Evolutionary conservation across 352 stramenopile genomes (phyloP).

Genomic region (Phytopythium boreale): DNA sequence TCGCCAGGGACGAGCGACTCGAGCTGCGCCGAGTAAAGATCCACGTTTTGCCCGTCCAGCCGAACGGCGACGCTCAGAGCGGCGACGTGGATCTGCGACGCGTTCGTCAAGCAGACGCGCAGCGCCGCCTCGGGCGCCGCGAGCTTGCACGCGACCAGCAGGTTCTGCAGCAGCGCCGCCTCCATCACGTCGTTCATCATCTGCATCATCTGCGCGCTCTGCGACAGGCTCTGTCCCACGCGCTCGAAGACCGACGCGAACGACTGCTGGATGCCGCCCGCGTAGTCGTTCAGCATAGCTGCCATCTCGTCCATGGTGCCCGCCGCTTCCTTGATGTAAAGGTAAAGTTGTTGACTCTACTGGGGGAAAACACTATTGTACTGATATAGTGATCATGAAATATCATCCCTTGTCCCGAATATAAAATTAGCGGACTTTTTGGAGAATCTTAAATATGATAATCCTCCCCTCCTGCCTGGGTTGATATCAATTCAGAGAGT

Average conservation of each 20-base stretch:
- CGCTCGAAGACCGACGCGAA: slow-evolving; percentile 69
- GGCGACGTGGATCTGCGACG: slow-evolving; percentile 51
- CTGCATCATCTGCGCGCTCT: slow-evolving; percentile 70
- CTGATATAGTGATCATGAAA: no score
- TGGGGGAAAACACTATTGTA: no score
- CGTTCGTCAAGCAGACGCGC: slow-evolving; percentile 40
- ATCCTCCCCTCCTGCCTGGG: background rate
- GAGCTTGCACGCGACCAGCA: slow-evolving; percentile 30
- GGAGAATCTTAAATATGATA: background rate
- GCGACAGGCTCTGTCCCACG: slow-evolving; percentile 58
- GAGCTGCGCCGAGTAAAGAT: slow-evolving; percentile 18
- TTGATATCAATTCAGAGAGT: slow-evolving; percentile 4
- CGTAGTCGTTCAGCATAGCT: slow-evolving; percentile 54
- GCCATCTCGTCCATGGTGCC: slow-evolving; percentile 66
- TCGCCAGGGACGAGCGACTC: slow-evolving; percentile 21
- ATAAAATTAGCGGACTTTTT: background rate
- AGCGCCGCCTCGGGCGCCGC: slow-evolving; percentile 13
- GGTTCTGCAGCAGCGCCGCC: slow-evolving; percentile 64
- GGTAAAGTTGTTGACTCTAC: no score
- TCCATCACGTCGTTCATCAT: slow-evolving; percentile 88
- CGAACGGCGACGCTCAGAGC: slow-evolving; percentile 24
- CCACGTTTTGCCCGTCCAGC: slow-evolving; percentile 6
- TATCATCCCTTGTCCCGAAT: background rate
- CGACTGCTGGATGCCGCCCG: slow-evolving; percentile 63
- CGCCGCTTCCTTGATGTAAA: no score